Conservation (phyloP, 202 grass and related monocot genomes). For the Alloteropsis angusta region DNA sequence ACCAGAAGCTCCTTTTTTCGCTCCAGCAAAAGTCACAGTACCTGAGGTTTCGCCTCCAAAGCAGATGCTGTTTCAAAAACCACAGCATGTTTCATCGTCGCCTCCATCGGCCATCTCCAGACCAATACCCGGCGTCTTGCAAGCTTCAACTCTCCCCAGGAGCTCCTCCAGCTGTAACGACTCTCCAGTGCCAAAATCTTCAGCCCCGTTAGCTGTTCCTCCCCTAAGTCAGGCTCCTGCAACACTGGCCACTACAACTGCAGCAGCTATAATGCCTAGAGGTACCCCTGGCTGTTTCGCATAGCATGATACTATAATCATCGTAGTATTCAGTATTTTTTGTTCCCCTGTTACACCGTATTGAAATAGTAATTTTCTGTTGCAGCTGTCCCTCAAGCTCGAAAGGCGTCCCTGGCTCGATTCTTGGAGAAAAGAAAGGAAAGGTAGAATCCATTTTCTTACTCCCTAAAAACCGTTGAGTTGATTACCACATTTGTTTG, state of each 20-base stretch:
- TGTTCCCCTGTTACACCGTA: constrained; percentile 1
- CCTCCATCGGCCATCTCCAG: constrained; percentile 35
- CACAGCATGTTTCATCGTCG: constrained; percentile 19
- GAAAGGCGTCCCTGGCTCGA: constrained; percentile 69
- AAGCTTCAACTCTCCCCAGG: constrained; percentile 27
- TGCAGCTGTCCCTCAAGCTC: constrained; percentile 76
- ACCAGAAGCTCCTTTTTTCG: constrained; percentile 24
- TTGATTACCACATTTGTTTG: neutral
- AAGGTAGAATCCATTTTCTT: constrained; percentile 40
- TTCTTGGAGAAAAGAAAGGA: constrained; percentile 82
- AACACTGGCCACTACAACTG: constrained; percentile 26
- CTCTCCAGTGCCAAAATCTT: constrained; percentile 35
- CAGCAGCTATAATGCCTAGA: constrained; percentile 51
- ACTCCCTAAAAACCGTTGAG: neutral
- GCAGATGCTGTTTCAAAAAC: constrained; percentile 28
- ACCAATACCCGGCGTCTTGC: constrained; percentile 33
- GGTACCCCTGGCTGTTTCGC: constrained; percentile 41
- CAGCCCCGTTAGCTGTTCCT: constrained; percentile 32
- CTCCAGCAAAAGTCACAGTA: constrained; percentile 30
- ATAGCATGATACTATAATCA: neutral
- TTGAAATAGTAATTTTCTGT: neutral
- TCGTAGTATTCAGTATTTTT: neutral
- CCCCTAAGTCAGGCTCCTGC: constrained; percentile 29
- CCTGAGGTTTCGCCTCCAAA: constrained; percentile 32
- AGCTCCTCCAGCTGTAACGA: constrained; percentile 62